Percentiles rank a stretch among this genome's conserved stretches.
Conservation (phyloP, 2,329 filamentous ascomycete genomes). For the Sclerotinia minor region DNA sequence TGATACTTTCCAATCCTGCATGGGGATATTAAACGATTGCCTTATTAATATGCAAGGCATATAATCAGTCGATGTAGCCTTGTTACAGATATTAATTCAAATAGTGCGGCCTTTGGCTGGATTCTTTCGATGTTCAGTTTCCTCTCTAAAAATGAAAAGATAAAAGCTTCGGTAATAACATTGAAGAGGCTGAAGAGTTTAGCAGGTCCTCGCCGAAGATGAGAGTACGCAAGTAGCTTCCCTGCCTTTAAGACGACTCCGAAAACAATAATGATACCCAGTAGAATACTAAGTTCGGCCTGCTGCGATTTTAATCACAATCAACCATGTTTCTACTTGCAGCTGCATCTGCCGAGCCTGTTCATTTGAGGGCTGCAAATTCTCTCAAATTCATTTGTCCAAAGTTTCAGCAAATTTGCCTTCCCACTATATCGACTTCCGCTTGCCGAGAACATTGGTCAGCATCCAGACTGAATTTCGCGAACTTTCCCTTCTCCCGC, state of each 20-base stretch:
- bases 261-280: neutral
- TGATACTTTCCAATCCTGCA: no score
- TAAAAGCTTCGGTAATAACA: neutral
- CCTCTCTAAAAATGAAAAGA: neutral
- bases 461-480: constrained; percentile 1
- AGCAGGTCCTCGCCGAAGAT: neutral
- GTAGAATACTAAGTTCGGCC: neutral
- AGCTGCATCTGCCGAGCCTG: neutral
- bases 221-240: neutral
- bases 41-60: neutral
- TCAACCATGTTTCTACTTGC: neutral
- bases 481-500: constrained; percentile 29
- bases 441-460: neutral
- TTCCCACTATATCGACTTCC: neutral
- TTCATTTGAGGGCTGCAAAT: neutral
- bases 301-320: neutral
- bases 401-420: neutral
- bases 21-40: neutral
- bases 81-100: no score
- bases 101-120: no score
- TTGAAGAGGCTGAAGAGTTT: neutral
- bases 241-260: no score
- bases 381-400: neutral
- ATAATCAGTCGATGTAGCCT: neutral
- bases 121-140: neutral